These are phyloP conservation scores for Tanozyma kutaoensis DNA, from an alignment of 805 yeast species.

Conservation along the genomic window DNA sequence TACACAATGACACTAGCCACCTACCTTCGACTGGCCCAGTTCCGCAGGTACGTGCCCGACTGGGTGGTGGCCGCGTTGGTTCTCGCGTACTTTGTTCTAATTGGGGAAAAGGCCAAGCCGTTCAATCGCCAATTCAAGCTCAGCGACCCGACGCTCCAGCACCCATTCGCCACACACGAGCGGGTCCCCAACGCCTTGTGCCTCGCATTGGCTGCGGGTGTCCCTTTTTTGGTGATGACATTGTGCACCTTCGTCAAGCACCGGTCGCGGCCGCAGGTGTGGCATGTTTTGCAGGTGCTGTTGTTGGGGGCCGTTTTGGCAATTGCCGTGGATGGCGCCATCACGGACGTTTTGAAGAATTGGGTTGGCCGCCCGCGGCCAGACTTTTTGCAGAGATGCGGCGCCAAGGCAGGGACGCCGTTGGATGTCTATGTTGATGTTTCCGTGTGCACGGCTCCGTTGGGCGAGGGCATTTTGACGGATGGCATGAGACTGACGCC, in stretches of 20 bases:
- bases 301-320: slow-evolving; percentile 16
- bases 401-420: slow-evolving; percentile 9
- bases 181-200: slow-evolving; percentile 15
- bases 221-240: slow-evolving; percentile 9
- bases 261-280: slow-evolving; percentile 1
- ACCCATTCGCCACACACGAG: slow-evolving; percentile 20
- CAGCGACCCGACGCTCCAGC: slow-evolving; percentile 17
- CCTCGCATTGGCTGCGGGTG: slow-evolving; percentile 12
- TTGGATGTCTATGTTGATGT: slow-evolving; percentile 12
- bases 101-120: slow-evolving; percentile 20
- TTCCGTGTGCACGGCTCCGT: slow-evolving; percentile 19
- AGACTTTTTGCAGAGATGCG: slow-evolving; percentile 18
- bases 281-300: slow-evolving; percentile 16
- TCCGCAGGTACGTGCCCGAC: slow-evolving; percentile 13
- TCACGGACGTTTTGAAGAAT: slow-evolving; percentile 23
- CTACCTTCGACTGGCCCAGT: slow-evolving; percentile 7
- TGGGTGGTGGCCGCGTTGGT: slow-evolving; percentile 15
- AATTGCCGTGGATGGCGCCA: slow-evolving; percentile 15
- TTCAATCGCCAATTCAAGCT: slow-evolving; percentile 21
- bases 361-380: slow-evolving; percentile 23
- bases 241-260: slow-evolving; percentile 4
- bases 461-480: slow-evolving; percentile 12
- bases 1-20: neutral
- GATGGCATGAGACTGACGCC: slow-evolving; percentile 31
- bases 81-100: slow-evolving; percentile 12